Evolutionary conservation across 2,329 filamentous ascomycete species (phyloP).

Genomic region (Penicillium sp.): DNA sequence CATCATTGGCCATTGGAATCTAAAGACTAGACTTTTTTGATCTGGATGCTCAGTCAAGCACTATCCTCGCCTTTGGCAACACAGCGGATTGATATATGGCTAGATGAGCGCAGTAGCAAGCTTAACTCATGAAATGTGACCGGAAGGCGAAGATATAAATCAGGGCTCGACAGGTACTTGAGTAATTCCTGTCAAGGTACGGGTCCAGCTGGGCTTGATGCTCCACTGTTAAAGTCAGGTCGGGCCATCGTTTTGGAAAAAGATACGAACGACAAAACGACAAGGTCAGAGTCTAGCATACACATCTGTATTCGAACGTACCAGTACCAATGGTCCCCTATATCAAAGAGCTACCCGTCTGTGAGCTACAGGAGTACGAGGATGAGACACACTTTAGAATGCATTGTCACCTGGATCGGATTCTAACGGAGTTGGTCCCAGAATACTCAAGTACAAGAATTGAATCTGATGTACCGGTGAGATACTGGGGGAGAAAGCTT

Average conservation of each 20-base stretch:
- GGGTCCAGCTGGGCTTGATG: conserved; percentile 25
- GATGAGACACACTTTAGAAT: conserved; percentile 23
- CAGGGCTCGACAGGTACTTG: conserved; percentile 18
- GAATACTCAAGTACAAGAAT: background rate
- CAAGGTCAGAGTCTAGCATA: conserved; percentile 30
- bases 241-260: conserved; percentile 32
- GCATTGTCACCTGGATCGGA: conserved; percentile 2
- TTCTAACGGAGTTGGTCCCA: conserved; percentile 4
- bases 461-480: background rate
- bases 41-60: conserved; percentile 20
- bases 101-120: conserved; percentile 17
- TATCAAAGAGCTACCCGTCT: conserved; percentile 39
- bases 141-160: conserved; percentile 15
- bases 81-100: conserved; percentile 23
- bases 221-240: conserved; percentile 24
- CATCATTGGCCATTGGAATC: conserved; percentile 25
- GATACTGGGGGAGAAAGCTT: background rate
- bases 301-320: conserved; percentile 27
- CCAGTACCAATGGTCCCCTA: conserved; percentile 37
- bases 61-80: conserved; percentile 15
- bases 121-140: background rate
- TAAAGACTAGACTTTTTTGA: conserved; percentile 6
- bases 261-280: conserved; percentile 24
- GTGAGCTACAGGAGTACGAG: conserved; percentile 32
- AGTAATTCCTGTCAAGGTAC: conserved; percentile 29